A percentile compares a stretch with the other conserved stretches of the same genome.
phyloP scores from a whole-genome alignment of 2,329 filamentous ascomycete species.

The Microascus cirrosus region DNA sequence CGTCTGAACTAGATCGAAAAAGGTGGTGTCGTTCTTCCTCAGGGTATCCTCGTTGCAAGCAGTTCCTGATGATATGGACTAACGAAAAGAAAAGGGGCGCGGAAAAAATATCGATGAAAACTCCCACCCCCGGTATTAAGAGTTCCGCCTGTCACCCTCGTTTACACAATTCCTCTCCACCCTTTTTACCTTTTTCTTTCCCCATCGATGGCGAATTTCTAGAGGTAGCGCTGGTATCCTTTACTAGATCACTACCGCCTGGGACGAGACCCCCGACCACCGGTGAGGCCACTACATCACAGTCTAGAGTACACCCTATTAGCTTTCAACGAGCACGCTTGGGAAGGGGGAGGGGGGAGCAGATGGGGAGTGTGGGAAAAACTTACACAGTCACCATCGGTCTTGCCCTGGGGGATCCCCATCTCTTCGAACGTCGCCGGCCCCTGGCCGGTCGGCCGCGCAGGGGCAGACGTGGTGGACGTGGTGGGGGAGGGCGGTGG shows the following conservation, averaged over 20 bases:
- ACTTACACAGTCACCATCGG: conserved; percentile 85
- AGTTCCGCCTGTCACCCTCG: neutral
- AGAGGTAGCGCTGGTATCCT: no score
- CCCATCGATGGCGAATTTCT: no score
- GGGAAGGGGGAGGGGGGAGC: neutral
- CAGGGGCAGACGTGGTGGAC: conserved; percentile 19
- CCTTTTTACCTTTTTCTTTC: no score
- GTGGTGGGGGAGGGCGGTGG: conserved; percentile 10
- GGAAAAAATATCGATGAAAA: neutral
- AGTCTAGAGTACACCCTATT: neutral
- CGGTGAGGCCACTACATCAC: conserved; percentile 4
- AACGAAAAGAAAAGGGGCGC: neutral
- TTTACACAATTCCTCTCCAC: neutral
- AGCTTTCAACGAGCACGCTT: neutral
- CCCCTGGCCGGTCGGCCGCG: conserved; percentile 42
- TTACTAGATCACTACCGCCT: neutral
- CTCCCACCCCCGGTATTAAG: neutral
- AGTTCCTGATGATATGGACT: neutral
- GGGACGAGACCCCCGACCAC: neutral
- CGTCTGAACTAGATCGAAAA: neutral
- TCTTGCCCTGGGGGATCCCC: conserved; percentile 78
- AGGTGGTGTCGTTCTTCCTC: neutral
- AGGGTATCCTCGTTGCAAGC: neutral
- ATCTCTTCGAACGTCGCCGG: conserved; percentile 97
- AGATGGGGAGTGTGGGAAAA: neutral